Base-by-base conservation (phyloP, 257 asterid species). In the Capsicum rhomboideum region DNA sequence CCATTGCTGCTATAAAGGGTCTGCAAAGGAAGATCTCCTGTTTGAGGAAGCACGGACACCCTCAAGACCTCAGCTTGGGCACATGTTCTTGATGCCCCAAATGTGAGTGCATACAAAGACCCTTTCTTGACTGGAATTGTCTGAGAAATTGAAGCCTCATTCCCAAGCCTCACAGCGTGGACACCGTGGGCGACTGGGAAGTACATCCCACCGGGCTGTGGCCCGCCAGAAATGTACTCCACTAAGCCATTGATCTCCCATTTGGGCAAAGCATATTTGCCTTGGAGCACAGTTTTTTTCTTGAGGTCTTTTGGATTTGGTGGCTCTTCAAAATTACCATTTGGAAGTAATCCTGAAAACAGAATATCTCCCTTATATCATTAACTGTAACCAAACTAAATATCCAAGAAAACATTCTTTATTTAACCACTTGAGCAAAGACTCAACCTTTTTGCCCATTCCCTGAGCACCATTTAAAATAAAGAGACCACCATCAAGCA, bases 201-300 rank as follows among this genome's bases (percentile, higher is more conserved):
- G 96, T 75, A 96, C 99, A 93, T 96, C 4, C 98, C 98, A 4
- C 97, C 96, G 21, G 98, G 97, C 88, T 96, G 99, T 0, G 98
- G 98, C 37, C 99, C 99, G 31, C 98, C 94, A 52, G 93, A 91
- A 86, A 96, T 91, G 91, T 94, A 96, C 90, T 96, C 97, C 10
- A 94, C 98, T 2, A 85, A 31, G 55, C 99, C 98, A 8, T 42
- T 72, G 85, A 90, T 96, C 72, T 94, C 97, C 99, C 99, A 96
- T 86, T 87, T 88, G 82, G 98, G 99, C 5, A 96, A 91, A 8
- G 97, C 91, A 71, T 88, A 12, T 81, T 82, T 89, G 64, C 94
- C 94, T 21, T 28, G 83, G 74, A 94, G 93, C 53, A 90, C 95
- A 34, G 97, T 89, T 82, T 75, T 75, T 29, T 91, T 91, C 23